Evolutionary conservation across 1,139 yeast species (phyloP), one percentile per base, ranked within the genome.

Genomic region (Debaryomyces nepalensis): DNA sequence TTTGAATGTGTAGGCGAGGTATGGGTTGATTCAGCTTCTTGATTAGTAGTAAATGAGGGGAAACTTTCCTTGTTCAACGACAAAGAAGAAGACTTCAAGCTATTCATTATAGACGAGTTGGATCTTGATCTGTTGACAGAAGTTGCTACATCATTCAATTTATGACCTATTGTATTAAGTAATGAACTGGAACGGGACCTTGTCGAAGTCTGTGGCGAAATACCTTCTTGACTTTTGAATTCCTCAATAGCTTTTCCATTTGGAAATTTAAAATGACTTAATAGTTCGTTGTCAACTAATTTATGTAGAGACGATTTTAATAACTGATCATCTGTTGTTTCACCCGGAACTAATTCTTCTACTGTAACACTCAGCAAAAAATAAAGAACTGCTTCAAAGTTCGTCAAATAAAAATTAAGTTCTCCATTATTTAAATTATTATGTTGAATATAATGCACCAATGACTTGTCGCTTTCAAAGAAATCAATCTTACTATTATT

Each of bases 381-480:
- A 36, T 58, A 64, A 16, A 72, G 54, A 14, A 69, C 65, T 1
- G 78, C 78, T 42, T 73, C 78, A 41, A 72, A 67, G 47, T 73
- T 73, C 8, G 77, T 72, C 24, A 73, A 53, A 48, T 70, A 72
- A 45, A 64, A 73, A 43, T 59, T 61, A 26, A 66, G 47, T 45
- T 73, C 78, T 3, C 77, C 76, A 21, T 59, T 59, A 51, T 73
- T 71, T 36, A 71, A 55, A 44, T 57, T 66, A n/a, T 48, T 55
- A 9, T 53, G 41, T 45, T 58, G 58, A 11, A 72, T 55, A 47
- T 56, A 60, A 8, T 59, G 55, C 10, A 68, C 56, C 36, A 71
- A 51, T 9, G 59, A 65, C 34, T 54, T 55, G 45, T 72, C 76
- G 40, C 57, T 59, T 9, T 52, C 52, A 51, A 65, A 67, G 40